Evolutionary conservation across 2,329 filamentous ascomycete genomes (phyloP).

Genomic region (Cercospora sp.): DNA sequence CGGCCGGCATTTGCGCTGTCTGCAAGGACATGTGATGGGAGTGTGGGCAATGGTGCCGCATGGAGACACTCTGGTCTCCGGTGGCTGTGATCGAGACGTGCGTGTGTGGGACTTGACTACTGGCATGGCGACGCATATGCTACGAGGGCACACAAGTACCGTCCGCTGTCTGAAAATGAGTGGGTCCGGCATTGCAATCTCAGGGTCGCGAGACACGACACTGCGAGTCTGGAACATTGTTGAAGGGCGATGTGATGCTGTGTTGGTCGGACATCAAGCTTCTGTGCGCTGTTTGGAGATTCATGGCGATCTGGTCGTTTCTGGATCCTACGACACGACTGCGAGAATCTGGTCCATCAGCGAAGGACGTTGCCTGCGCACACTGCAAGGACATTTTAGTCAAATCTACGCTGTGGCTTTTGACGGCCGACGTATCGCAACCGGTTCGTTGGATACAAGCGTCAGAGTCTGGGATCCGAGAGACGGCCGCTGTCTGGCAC

Average conservation of each 20-base stretch:
- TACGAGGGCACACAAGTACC: conserved; percentile 94
- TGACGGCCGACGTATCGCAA: conserved; percentile 89
- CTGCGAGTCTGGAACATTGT: conserved; percentile 92
- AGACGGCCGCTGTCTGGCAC: conserved; percentile 71
- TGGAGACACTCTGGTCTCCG: conserved; percentile 92
- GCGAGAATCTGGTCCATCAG: conserved; percentile 98
- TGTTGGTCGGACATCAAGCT: conserved; percentile 90
- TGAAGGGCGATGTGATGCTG: conserved; percentile 83
- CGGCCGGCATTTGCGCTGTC: conserved; percentile 80
- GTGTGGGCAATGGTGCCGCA: conserved; percentile 99
- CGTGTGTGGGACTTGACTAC: conserved; percentile 95
- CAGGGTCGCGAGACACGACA: conserved; percentile 91
- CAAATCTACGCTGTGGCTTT: conserved; percentile 99
- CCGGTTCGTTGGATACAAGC: conserved; percentile 92
- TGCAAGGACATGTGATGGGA: conserved; percentile 97
- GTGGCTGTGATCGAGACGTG: conserved; percentile 94
- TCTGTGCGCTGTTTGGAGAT: conserved; percentile 95
- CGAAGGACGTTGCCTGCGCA: conserved; percentile 87
- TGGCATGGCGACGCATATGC: conserved; percentile 73
- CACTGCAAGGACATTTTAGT: conserved; percentile 90
- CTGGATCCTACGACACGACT: conserved; percentile 95
- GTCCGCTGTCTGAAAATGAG: conserved; percentile 98
- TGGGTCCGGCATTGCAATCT: conserved; percentile 89
- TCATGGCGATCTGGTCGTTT: conserved; percentile 95
- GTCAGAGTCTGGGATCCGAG: conserved; percentile 85